Evolutionary conservation across 257 asterid species (phyloP), one percentile per base, ranked within the genome.

Genomic region (Jacaranda copaia): DNA sequence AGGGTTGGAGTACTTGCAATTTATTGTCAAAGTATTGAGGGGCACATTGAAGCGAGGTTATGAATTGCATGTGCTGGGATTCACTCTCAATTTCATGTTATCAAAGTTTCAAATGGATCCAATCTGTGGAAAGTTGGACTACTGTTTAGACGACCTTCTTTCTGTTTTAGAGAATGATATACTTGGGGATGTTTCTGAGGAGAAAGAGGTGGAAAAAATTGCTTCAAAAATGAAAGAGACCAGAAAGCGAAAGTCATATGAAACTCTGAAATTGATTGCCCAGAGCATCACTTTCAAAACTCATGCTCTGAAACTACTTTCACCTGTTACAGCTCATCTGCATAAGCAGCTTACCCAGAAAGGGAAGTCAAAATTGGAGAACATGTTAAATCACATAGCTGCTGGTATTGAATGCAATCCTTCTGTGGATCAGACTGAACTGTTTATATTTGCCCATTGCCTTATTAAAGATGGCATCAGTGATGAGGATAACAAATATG

Each of bases 171-270:
- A 80, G 80, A 91, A 81, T 72, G 99, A 95, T 83, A 90, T 95
- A 75, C 89, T 95, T 52, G 98, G 97, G 69, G 96, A 81, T 83
- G 97, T 95, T 85, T 91, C 99, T 14, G 98, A 91, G 72, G 93
- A 95, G 92, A 95, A 95, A 86, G 99, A 95, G 69, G 99, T 93
- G 70, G 99, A 95, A 19, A 95, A 93, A 85, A 83, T 93, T 82
- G 97, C 99, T 89, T 90, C 94, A 48, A 95, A 91, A 74, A 93
- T 93, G 99, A 93, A 95, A 83, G 99, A 95, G 85, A 93, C 98
- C 52, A 90, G 91, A 83, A 95, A 87, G 88, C 93, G 86, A 19
- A 95, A 93, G 87, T 95, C 99, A 58, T 91, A 78, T 61, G 97
- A 93, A 74, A 93, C 98, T 72, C 97, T 95, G 66, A 87, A 89